phyloP scores from a whole-genome alignment of 192 early-diverging fungal genomes.

The Dimargaris verticillata region DNA sequence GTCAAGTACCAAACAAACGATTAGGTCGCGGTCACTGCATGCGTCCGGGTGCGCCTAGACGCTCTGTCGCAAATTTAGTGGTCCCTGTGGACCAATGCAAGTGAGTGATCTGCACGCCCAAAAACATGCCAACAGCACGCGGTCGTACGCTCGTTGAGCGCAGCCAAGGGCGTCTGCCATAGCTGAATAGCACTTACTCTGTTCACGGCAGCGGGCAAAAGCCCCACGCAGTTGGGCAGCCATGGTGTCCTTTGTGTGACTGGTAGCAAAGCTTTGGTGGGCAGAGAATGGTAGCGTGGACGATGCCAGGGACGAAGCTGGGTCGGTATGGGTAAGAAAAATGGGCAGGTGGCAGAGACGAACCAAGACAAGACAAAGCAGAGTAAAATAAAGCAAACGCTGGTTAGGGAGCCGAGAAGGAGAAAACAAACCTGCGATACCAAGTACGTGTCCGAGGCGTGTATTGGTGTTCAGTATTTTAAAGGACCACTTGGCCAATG shows the following conservation, averaged over 20 bases:
- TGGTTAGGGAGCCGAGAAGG: no score
- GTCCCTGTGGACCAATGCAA: background rate
- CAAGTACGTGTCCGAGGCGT: no score
- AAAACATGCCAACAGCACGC: background rate
- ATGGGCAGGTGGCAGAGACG: no score
- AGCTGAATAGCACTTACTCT: conserved; percentile 14
- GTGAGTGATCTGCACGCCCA: background rate
- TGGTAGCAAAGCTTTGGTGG: background rate
- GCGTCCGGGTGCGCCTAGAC: conserved; percentile 10
- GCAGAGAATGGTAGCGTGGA: background rate
- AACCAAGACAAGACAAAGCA: no score
- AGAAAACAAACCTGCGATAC: no score
- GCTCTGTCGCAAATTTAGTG: conserved; percentile 8
- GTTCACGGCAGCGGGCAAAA: conserved; percentile 22
- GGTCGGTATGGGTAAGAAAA: no score
- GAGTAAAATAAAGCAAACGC: no score
- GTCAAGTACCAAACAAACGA: background rate
- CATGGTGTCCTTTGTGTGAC: conserved; percentile 16
- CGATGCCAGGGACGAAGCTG: background rate
- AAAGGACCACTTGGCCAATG: no score
- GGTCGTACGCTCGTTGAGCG: no score
- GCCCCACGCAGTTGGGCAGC: conserved; percentile 23
- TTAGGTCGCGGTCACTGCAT: conserved; percentile 6
- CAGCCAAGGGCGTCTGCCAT: no score
- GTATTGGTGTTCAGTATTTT: no score